Base-by-base conservation (phyloP, 805 yeast genomes). In the Clavispora phyllophila region DNA sequence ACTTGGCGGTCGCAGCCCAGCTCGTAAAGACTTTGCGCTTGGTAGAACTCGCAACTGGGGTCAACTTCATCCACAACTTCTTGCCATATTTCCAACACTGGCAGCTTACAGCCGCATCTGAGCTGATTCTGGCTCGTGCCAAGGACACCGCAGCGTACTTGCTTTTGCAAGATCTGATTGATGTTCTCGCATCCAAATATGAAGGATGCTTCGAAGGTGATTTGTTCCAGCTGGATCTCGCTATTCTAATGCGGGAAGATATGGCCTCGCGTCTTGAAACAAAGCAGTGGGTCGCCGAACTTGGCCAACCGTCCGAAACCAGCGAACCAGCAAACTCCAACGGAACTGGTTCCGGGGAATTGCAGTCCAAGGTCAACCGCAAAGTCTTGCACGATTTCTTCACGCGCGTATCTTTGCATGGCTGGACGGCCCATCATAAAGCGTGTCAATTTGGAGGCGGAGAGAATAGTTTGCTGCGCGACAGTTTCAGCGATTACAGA, bases 31-130 rank as follows among this genome's bases (percentile, higher is more conserved):
- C 65, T 24, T 53, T 60, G 15, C 40, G 42, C 0, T 47, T 57
- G 6, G 44, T 66, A 22, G 48, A 58, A 3, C 54, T 49, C 4
- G 61, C 61, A 22, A 68, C 68, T 41, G 82, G 82, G 1, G 57
- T 75, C 38, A 77, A 76, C 49, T 68, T 75, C 20, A 51, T 73
- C 18, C 65, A 58, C 45, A 73, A 74, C 47, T 70, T 67, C 37
- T 44, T 76, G 3, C 73, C 78, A 3, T 73, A 66, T 48, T 69
- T 75, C 47, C 63, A 63, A 42, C 66, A 65, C 42, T 76, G 80
- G 80, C 51, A 56, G 32, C 39, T 68, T 13, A 55, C 56, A 6
- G 46, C 45, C 19, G 43, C 39, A 36, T 17, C 53, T n/a, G 53
- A 46, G 9, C 31, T 43, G 10, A 20, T 37, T 3, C 39, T 45